Base-by-base conservation (phyloP, 2,329 filamentous ascomycete species). In the Biscogniauxia sp. region DNA sequence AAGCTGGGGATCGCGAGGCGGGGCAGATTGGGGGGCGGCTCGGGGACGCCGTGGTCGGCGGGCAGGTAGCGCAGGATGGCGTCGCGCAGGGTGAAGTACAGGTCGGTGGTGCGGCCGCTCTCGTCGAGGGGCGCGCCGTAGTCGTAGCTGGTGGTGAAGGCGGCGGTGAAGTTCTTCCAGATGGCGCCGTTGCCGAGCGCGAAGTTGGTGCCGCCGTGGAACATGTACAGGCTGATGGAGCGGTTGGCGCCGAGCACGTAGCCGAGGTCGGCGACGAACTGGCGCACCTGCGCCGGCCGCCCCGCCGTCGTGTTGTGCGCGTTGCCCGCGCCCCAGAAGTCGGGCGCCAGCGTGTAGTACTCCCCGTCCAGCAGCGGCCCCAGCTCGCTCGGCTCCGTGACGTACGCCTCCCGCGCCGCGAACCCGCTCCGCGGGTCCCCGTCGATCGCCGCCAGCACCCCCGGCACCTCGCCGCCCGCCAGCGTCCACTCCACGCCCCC, bases 151-250 rank as follows among this genome's bases (percentile, higher is more conserved):
- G 78, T 77, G 0, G 70, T 81, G 54, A 81, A 76, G 19, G 72
- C 73, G 6, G 74, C 74, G 19, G 75, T 74, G 8, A 70, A 70
- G 56, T 78, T 75, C 54, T 73, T 72, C 75, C 77, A 80, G 11
- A 80, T 68, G 1, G 76, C 78, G 7, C 81, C 80, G 64, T 78
- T 81, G 20, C 77, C 70, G 61, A 82, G 80, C 0, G 74, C 81
- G 61, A 78, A 83, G 59, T 82, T 83, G 1, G 80, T 83, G 1
- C 80, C 81, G 3, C 81, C 81, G 62, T 83, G 80, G 61, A 83
- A 79, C 80, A 83, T 82, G 67, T 82, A 83, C 57, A 83, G 66
- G 67, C 76, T 81, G 61, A 84, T 79, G 0, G 79, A 80, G 53
- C 74, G 72, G 51, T 76, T 74, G 25, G 73, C 74, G 1, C 68